These are phyloP conservation scores for Plectosphaerella cucumerina DNA, from an alignment of 2,329 filamentous ascomycete genomes.

Conservation along the genomic window DNA sequence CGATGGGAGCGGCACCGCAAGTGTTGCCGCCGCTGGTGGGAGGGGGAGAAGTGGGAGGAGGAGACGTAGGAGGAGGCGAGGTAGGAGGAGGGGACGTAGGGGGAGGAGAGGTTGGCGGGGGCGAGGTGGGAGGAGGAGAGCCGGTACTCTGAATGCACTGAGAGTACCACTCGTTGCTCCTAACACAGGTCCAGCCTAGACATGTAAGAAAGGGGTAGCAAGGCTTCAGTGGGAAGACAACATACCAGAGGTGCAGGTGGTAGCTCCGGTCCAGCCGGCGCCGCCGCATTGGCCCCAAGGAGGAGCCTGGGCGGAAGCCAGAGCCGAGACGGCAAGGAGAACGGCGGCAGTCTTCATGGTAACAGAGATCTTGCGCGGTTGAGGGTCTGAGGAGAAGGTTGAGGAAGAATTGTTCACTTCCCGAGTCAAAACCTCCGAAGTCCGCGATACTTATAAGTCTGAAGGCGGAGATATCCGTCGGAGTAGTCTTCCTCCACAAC, in stretches of 20 bases:
- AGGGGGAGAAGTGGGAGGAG: conserved; percentile 1
- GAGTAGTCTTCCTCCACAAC: background rate
- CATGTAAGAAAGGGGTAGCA: background rate
- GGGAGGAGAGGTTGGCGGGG: background rate
- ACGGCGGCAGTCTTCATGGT: background rate
- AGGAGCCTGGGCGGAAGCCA: conserved; percentile 2
- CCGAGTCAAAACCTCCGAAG: background rate
- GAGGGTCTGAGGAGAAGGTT: background rate
- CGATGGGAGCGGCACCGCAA: conserved; percentile 13
- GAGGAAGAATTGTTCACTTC: background rate
- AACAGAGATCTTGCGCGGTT: background rate
- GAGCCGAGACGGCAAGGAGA: background rate
- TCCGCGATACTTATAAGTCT: background rate
- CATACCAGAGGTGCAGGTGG: conserved; percentile 13
- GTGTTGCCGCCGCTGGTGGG: conserved; percentile 4
- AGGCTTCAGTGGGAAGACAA: conserved; percentile 6
- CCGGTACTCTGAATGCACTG: conserved; percentile 15
- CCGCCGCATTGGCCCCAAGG: conserved; percentile 31
- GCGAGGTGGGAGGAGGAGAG: background rate
- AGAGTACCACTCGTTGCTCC: conserved; percentile 22
- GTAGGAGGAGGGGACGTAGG: background rate
- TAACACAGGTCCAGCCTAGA: conserved; percentile 16
- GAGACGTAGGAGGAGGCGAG: background rate
- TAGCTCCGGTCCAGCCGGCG: conserved; percentile 13
- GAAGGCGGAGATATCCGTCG: background rate